Evolutionary conservation across 495 filamentous ascomycete genomes (phyloP).

Genomic region (Lophiostoma macrostomum): DNA sequence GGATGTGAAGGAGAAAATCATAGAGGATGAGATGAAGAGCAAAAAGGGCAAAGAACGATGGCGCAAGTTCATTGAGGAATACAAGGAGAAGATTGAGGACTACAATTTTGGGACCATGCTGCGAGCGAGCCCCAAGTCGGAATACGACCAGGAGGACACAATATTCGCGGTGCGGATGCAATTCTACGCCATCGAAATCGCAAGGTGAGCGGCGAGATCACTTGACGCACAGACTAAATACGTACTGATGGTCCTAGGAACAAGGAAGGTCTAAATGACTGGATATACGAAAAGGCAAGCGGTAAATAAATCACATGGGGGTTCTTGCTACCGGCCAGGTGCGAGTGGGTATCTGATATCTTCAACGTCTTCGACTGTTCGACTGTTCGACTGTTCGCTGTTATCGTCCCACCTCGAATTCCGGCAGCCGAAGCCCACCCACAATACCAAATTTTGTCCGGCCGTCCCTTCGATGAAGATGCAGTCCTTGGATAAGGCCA

Average conservation of each 20-base stretch:
- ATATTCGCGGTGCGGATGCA: slow-evolving; percentile 97
- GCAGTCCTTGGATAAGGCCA: too few relatives aligned
- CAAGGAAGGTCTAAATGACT: slow-evolving; percentile 85
- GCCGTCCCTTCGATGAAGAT: too few relatives aligned
- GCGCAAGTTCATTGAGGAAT: slow-evolving; percentile 90
- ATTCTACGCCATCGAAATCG: slow-evolving; percentile 97
- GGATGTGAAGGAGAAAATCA: slow-evolving; percentile 70
- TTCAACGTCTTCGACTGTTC: too few relatives aligned
- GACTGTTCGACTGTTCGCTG: too few relatives aligned
- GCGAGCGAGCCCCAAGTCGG: slow-evolving; percentile 68
- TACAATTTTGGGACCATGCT: slow-evolving; percentile 98
- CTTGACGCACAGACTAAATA: too few relatives aligned
- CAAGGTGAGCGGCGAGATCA: slow-evolving; percentile 69
- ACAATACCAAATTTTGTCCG: too few relatives aligned
- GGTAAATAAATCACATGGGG: slow-evolving; percentile 21
- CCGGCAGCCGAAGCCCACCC: too few relatives aligned
- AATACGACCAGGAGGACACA: slow-evolving; percentile 85
- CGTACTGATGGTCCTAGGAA: slow-evolving; percentile 55
- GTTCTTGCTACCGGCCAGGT: too few relatives aligned
- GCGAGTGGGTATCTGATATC: too few relatives aligned
- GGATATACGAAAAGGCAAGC: slow-evolving; percentile 81
- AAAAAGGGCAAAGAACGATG: slow-evolving; percentile 93
- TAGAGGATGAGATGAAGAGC: slow-evolving; percentile 97
- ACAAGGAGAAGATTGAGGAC: slow-evolving; percentile 88
- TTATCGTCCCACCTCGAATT: too few relatives aligned